These are phyloP conservation scores for Rhinocladiella similis DNA, from an alignment of 2,329 filamentous ascomycete genomes.

Conservation along the genomic window DNA sequence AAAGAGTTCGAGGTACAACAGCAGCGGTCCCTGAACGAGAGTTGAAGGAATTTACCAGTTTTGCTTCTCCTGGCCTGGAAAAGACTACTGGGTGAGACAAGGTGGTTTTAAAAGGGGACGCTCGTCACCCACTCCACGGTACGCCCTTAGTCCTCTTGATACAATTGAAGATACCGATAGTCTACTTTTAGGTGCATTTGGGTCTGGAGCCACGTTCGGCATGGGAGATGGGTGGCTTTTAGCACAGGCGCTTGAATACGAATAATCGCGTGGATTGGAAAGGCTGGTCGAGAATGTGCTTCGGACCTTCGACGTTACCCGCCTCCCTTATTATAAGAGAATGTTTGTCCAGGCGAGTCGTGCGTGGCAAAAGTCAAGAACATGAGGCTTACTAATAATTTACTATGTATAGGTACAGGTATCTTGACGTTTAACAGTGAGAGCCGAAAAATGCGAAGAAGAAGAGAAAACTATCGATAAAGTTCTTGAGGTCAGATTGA, in stretches of 20 bases:
- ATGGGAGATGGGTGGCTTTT: constrained; percentile 49
- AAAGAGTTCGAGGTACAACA: constrained; percentile 42
- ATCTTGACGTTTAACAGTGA: not conserved
- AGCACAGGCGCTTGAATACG: constrained; percentile 35
- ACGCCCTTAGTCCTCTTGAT: not conserved
- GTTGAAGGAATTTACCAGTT: constrained; percentile 51
- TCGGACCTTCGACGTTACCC: constrained; percentile 39
- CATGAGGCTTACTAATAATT: not conserved
- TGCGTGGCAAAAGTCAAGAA: constrained; percentile 4
- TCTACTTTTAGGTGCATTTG: constrained; percentile 37
- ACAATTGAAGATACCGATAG: not conserved
- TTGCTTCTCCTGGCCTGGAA: constrained; percentile 46
- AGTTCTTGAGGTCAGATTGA: constrained; percentile 1
- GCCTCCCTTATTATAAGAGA: constrained; percentile 41
- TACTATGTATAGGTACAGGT: not conserved
- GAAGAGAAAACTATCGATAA: not conserved
- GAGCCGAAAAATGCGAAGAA: not conserved
- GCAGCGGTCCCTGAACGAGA: constrained; percentile 36
- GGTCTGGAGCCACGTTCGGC: constrained; percentile 47
- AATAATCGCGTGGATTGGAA: constrained; percentile 17
- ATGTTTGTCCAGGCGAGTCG: constrained; percentile 33
- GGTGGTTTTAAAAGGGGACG: constrained; percentile 55
- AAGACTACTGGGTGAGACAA: constrained; percentile 42
- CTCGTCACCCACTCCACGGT: constrained; percentile 55
- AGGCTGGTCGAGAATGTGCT: constrained; percentile 32